Conservation (phyloP, 176 grass and related monocot genomes). For the Olyra latifolia region DNA sequence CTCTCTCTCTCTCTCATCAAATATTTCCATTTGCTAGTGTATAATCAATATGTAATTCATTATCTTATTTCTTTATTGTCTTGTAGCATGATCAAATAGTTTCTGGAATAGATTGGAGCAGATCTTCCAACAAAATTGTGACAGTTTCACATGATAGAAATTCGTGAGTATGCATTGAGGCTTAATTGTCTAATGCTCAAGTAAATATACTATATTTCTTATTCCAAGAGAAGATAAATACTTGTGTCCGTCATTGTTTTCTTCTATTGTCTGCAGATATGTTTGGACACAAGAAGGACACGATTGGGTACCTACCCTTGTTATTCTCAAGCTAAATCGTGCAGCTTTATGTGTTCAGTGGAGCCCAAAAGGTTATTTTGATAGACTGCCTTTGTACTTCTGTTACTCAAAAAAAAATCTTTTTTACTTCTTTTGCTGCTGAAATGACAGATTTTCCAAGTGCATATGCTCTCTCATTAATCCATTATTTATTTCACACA, state of each 20-base stretch:
- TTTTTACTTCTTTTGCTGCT: neutral
- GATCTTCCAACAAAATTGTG: constrained; percentile 90
- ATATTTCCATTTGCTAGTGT: neutral
- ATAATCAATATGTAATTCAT: neutral
- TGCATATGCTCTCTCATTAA: neutral
- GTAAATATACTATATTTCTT: neutral
- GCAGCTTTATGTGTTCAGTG: constrained; percentile 97
- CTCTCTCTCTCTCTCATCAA: neutral
- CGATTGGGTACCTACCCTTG: constrained; percentile 94
- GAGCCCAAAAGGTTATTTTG: constrained; percentile 76
- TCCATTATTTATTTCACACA: neutral
- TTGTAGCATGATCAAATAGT: constrained; percentile 96
- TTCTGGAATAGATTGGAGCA: constrained; percentile 94
- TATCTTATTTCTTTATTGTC: constrained; percentile 23
- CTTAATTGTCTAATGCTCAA: constrained; percentile 20
- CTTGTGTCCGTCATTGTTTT: neutral
- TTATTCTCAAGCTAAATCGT: constrained; percentile 97
- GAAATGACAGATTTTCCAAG: constrained; percentile 7
- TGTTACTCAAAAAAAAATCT: neutral
- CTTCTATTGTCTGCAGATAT: constrained; percentile 56
- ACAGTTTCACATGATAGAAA: constrained; percentile 98
- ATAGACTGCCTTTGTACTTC: neutral
- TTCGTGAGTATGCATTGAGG: constrained; percentile 62
- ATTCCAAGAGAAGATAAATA: neutral
- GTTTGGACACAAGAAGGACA: constrained; percentile 95